These are phyloP conservation scores for Debaryomyces psychrophilus DNA, from an alignment of 1,139 yeast genomes.

Conservation along the genomic window DNA sequence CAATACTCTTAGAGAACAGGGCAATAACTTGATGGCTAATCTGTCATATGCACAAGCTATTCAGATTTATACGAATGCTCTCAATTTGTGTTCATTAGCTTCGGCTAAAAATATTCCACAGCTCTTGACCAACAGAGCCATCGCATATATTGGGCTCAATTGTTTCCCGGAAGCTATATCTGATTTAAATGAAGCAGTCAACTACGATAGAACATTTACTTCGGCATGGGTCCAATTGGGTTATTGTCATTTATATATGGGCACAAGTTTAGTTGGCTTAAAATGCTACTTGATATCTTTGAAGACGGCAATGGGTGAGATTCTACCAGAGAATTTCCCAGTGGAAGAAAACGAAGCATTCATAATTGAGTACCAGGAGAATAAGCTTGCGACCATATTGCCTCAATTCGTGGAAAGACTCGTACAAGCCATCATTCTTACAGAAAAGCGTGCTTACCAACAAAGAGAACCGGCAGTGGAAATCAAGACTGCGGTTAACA, in stretches of 20 bases:
- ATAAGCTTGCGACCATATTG: constrained; percentile 28
- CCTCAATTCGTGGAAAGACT: constrained; percentile 47
- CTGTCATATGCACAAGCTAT: constrained; percentile 47
- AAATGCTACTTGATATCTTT: constrained; percentile 40
- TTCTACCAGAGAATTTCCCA: constrained; percentile 32
- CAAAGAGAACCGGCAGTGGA: constrained; percentile 31
- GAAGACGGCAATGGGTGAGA: constrained; percentile 34
- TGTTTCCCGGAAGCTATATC: constrained; percentile 46
- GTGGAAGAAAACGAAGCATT: constrained; percentile 15
- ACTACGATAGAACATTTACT: constrained; percentile 36
- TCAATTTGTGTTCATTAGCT: constrained; percentile 24
- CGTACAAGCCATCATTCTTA: constrained; percentile 38
- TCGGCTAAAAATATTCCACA: constrained; percentile 32
- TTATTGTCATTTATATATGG: constrained; percentile 49
- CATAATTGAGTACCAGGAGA: constrained; percentile 25
- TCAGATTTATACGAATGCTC: constrained; percentile 43
- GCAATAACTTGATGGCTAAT: constrained; percentile 45
- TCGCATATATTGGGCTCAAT: constrained; percentile 47
- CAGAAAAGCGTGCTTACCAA: constrained; percentile 46
- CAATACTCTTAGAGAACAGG: constrained; percentile 39
- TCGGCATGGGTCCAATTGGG: constrained; percentile 54
- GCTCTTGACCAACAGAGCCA: constrained; percentile 43
- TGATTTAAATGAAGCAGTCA: constrained; percentile 40
- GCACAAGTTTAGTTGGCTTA: constrained; percentile 37
- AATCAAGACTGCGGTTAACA: constrained; percentile 28